Evolutionary conservation across 768 basidiomycete genomes (phyloP).

Genomic region (Dentipellis sp.): DNA sequence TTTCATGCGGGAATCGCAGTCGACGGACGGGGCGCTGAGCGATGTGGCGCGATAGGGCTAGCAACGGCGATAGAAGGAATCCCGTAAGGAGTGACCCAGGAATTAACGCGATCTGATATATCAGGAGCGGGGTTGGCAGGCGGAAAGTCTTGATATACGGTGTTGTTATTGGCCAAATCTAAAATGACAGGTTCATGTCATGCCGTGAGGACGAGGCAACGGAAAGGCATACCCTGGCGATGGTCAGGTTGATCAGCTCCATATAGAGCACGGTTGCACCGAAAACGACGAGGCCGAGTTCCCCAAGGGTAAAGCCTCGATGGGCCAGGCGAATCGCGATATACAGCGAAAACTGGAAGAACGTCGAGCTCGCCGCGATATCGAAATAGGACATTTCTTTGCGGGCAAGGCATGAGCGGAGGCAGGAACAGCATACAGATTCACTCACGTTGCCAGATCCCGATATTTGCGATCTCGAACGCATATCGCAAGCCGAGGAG

Average conservation of each 20-base stretch:
- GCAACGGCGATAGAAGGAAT: constrained; percentile 87
- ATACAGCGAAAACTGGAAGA: constrained; percentile 91
- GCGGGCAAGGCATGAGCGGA: not conserved
- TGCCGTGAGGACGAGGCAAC: too few species aligned
- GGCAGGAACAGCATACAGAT: not conserved
- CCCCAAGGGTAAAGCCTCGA: constrained; percentile 92
- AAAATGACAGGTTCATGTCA: constrained; percentile 1
- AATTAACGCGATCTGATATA: constrained; percentile 88
- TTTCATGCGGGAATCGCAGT: constrained; percentile 75
- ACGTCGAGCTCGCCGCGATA: constrained; percentile 57
- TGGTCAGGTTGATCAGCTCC: constrained; percentile 81
- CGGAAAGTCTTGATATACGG: constrained; percentile 88
- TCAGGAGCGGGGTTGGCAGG: constrained; percentile 83
- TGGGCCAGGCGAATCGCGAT: constrained; percentile 83
- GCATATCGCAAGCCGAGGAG: constrained; percentile 41
- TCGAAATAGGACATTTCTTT: constrained; percentile 77
- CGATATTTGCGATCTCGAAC: constrained; percentile 32
- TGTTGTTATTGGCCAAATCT: constrained; percentile 77
- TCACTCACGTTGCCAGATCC: constrained; percentile 60
- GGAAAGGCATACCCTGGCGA: constrained; percentile 52
- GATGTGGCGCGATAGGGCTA: constrained; percentile 85
- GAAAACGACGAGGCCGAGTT: constrained; percentile 81
- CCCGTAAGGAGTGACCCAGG: constrained; percentile 90
- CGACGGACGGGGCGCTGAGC: constrained; percentile 80
- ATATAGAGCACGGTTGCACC: constrained; percentile 81